A percentile compares a stretch with the other conserved stretches of the same genome.
Conservation (phyloP, 345 rosid genomes). For the Nasturtium officinale region DNA sequence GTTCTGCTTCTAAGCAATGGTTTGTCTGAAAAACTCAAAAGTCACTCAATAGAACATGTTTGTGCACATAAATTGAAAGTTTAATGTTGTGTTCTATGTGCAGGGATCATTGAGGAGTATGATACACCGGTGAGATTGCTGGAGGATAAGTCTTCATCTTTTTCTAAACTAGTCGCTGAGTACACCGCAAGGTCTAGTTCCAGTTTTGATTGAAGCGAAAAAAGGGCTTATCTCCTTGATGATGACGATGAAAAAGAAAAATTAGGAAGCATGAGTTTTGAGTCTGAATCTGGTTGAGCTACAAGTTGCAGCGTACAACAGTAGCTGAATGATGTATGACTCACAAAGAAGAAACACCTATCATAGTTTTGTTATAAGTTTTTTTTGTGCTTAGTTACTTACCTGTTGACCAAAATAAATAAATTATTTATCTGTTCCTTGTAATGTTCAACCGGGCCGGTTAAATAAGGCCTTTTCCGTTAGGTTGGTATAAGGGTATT, state of each 20-base stretch:
- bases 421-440: neutral
- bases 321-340: neutral
- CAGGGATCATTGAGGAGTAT: slow-evolving; percentile 73
- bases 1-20: slow-evolving; percentile 76
- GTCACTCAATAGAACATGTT: neutral
- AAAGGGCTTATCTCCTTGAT: neutral
- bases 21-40: slow-evolving; percentile 38
- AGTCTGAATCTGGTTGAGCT: slow-evolving; percentile 1
- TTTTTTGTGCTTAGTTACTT: slow-evolving; percentile 17
- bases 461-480: neutral
- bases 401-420: no score
- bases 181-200: slow-evolving; percentile 64
- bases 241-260: slow-evolving; percentile 36
- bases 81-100: slow-evolving; percentile 12
- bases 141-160: slow-evolving; percentile 67
- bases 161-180: slow-evolving; percentile 77
- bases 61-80: slow-evolving; percentile 8
- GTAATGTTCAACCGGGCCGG: slow-evolving; percentile 29
- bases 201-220: slow-evolving; percentile 38
- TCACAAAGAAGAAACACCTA: slow-evolving; percentile 5
- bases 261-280: neutral
- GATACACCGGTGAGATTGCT: slow-evolving; percentile 65
- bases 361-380: slow-evolving; percentile 9
- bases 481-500: slow-evolving; percentile 37
- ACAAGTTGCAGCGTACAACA: neutral